Evolutionary conservation across 345 rosid genomes (phyloP).

Genomic region (Brassica napus): Da-Ae NC_063445.1:17542001-17542500

Average conservation of each 20-base stretch:
- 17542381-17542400: background rate
- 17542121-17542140: background rate
- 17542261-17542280: background rate
- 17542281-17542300: background rate
- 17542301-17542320: background rate
- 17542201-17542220: background rate
- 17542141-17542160: background rate
- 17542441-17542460: background rate
- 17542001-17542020: conserved; percentile 18
- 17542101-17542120: background rate
- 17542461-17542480: background rate
- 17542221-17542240: conserved; percentile 9
- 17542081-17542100: background rate
- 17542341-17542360: background rate
- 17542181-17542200: background rate
- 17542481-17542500: no score
- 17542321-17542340: no score
- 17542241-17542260: conserved; percentile 15
- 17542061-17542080: conserved; percentile 4
- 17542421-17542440: background rate
- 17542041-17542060: conserved; percentile 25
- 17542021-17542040: conserved; percentile 38
- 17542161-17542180: background rate
- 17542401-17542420: background rate
- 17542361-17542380: background rate